These are phyloP conservation scores for Stagonosporopsis tanaceti DNA, from an alignment of 2,329 filamentous ascomycete species.

Conservation along the genomic window DNA sequence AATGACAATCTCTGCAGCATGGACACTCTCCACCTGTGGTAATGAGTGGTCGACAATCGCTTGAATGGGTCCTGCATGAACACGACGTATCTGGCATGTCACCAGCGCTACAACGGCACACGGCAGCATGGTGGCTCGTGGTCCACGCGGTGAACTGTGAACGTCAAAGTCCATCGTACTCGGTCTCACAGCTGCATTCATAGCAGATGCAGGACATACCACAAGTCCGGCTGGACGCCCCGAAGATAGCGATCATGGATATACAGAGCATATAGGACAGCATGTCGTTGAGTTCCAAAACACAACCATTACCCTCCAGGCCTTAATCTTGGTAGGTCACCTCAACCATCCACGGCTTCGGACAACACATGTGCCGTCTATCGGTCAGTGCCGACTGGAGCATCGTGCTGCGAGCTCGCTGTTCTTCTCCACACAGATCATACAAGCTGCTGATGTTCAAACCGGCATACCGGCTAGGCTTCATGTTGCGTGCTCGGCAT, in stretches of 20 bases:
- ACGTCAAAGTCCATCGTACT: slow-evolving; percentile 1
- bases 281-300: not conserved
- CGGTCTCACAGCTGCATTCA: not conserved
- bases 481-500: slow-evolving; percentile 1
- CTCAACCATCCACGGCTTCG: not conserved
- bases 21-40: not conserved
- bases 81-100: not conserved
- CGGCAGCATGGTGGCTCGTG: slow-evolving; percentile 2
- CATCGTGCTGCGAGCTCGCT: not conserved
- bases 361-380: not conserved
- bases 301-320: not conserved
- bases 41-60: not conserved
- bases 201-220: slow-evolving; percentile 2
- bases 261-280: not conserved
- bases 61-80: not conserved
- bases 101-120: not conserved
- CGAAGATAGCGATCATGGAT: not conserved
- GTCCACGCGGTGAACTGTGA: slow-evolving; percentile 8
- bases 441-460: not conserved
- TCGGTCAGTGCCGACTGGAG: not conserved
- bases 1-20: not conserved
- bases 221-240: not conserved
- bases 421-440: not conserved
- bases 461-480: not conserved
- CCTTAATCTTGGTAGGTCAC: not conserved